These are phyloP conservation scores for Alternaria gaisen DNA, from an alignment of 2,329 filamentous ascomycete genomes.

Conservation along the genomic window DNA sequence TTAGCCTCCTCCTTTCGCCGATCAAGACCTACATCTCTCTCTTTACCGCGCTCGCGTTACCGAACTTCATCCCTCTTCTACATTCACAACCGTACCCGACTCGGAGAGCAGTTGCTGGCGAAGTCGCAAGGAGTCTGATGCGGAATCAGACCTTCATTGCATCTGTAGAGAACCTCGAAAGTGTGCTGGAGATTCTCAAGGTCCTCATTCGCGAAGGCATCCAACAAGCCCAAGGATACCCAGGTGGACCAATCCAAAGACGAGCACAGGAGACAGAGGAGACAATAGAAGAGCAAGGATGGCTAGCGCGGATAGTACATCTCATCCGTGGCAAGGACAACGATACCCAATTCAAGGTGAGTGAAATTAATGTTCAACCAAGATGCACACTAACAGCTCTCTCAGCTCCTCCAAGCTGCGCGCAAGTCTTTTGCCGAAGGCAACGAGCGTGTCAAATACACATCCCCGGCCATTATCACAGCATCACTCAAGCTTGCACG, in stretches of 20 bases:
- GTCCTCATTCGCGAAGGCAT: constrained; percentile 94
- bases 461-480: constrained; percentile 90
- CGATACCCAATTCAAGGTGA: constrained; percentile 85
- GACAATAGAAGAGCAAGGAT: constrained; percentile 97
- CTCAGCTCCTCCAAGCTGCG: constrained; percentile 80
- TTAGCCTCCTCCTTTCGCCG: constrained; percentile 89
- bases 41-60: constrained; percentile 93
- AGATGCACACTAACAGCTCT: constrained; percentile 23
- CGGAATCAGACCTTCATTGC: constrained; percentile 82
- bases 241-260: constrained; percentile 76
- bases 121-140: constrained; percentile 83
- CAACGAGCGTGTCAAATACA: constrained; percentile 95
- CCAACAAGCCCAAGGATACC: constrained; percentile 81
- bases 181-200: constrained; percentile 85
- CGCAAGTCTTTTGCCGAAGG: constrained; percentile 89
- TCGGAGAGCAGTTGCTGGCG: constrained; percentile 86
- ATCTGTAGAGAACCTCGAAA: constrained; percentile 81
- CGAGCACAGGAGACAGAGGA: constrained; percentile 90
- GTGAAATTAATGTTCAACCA: not conserved
- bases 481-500: constrained; percentile 88
- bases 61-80: constrained; percentile 88
- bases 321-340: constrained; percentile 84
- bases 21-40: constrained; percentile 90
- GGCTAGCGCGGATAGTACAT: constrained; percentile 92
- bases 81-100: constrained; percentile 94